Conservation (phyloP, 306 rosid genomes). For the Corylus americana region DNA sequence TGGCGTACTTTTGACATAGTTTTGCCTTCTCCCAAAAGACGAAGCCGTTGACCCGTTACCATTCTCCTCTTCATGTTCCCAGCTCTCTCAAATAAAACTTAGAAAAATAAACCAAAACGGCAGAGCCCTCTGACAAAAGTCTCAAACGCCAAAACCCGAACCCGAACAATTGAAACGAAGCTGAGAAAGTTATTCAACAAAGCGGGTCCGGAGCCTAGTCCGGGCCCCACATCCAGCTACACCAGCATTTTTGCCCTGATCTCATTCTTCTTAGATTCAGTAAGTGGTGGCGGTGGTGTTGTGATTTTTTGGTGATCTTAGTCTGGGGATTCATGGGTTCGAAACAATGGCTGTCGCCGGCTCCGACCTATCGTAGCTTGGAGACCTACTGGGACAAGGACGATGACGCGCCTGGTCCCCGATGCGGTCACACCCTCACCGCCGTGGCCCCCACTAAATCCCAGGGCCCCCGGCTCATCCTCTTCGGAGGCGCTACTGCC, state of each 20-base stretch:
- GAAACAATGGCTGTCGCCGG: conserved; percentile 91
- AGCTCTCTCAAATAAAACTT: no score
- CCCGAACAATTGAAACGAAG: neutral
- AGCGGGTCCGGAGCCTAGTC: conserved; percentile 44
- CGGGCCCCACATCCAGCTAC: conserved; percentile 45
- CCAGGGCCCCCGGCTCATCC: conserved; percentile 80
- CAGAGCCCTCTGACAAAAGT: neutral
- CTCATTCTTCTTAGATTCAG: neutral
- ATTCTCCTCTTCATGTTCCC: no score
- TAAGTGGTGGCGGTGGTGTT: neutral
- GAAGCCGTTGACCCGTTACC: no score
- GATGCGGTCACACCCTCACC: conserved; percentile 87
- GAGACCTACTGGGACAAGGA: conserved; percentile 85
- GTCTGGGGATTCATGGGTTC: conserved; percentile 57
- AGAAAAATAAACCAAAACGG: neutral
- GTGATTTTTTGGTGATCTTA: conserved; percentile 2
- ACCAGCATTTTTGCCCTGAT: neutral
- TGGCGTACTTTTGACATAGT: no score
- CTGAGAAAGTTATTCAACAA: neutral
- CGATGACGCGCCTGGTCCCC: conserved; percentile 94
- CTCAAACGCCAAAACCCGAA: neutral
- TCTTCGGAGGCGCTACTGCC: conserved; percentile 97
- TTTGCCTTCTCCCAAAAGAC: no score
- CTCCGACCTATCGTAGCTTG: conserved; percentile 66
- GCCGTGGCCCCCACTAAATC: conserved; percentile 88